A percentile compares a stretch with the other conserved stretches of the same genome.
phyloP scores from a whole-genome alignment of 2,329 filamentous ascomycete genomes.

The Alternaria gaisen region DNA sequence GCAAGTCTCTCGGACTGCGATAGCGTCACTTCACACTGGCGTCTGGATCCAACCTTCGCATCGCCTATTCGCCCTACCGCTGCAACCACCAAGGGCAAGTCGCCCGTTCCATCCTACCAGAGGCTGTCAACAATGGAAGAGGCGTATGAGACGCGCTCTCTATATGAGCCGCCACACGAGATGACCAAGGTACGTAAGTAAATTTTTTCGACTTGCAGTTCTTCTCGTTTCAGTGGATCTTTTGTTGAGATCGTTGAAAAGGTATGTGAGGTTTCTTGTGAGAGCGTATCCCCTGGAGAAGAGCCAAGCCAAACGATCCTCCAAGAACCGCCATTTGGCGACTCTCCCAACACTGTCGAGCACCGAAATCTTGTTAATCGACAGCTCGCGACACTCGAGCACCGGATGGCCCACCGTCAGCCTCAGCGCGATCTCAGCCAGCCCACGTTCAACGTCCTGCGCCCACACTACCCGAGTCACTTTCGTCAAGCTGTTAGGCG shows the following conservation, averaged over 20 bases:
- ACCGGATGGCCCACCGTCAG: neutral
- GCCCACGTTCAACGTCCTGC: neutral
- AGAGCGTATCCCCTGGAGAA: neutral
- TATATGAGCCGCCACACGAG: neutral
- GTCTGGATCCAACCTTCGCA: neutral
- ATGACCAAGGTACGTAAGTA: neutral
- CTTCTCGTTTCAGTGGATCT: too few species aligned
- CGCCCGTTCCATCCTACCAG: neutral
- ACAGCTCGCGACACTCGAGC: slow-evolving; percentile 3
- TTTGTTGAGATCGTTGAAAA: neutral
- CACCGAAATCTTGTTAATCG: slow-evolving; percentile 11
- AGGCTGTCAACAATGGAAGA: neutral
- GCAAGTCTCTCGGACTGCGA: slow-evolving; percentile 12
- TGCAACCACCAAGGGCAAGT: neutral
- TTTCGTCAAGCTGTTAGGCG: neutral
- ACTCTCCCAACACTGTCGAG: neutral
- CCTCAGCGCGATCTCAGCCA: neutral
- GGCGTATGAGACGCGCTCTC: neutral
- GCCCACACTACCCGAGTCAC: neutral
- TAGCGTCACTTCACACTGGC: slow-evolving; percentile 2
- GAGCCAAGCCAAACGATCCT: neutral
- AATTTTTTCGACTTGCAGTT: too few species aligned
- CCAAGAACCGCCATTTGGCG: neutral
- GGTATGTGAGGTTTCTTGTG: neutral
- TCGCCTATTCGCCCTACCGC: too few species aligned